Evolutionary conservation across 2,329 filamentous ascomycete genomes (phyloP), one percentile per base, ranked within the genome.

Genomic region (Penicillium italicum): DNA sequence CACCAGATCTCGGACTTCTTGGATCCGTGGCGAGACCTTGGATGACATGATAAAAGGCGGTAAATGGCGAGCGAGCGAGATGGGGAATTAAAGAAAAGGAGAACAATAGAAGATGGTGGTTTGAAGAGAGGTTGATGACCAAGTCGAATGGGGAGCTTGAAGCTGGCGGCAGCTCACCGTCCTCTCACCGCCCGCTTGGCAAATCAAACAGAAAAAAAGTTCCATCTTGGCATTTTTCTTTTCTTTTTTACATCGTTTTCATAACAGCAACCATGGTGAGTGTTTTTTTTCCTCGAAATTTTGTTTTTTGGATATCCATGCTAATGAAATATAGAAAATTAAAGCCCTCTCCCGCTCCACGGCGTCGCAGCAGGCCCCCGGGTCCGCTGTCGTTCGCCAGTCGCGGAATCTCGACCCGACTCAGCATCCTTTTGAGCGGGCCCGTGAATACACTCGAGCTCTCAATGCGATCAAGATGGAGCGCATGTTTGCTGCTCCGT

Each of bases 381-480:
- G 78, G 55, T 74, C 77, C 37, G 69, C 70, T 62, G 72, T 74
- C 38, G 68, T 75, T 57, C 76, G 74, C 61, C 74, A 79, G 62
- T 74, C 74, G 73, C 72, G 75, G 62, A 77, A 80, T 69, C 81
- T 95, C 67, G 90, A 96, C 76, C 89, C 92, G 28, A 86, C 89
- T 40, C 82, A 93, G 57, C 91, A 96, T 76, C 92, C 90, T 2
- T 96, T 97, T 75, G 91, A 96, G 76, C 83, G 91, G 68, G 92
- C 92, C 44, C 81, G 91, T 73, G 92, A 96, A 77, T 93, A 91
- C 71, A 90, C 86, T 14, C 78, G 86, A 64, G 87, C 87, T 11
- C 78, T 90, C 58, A 89, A 91, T 83, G 92, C 92, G 26, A 91
- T 91, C 56, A 97, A 97, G 74, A 78, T 97, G 59, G 91, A 96